Percentiles rank a stretch among this genome's conserved stretches.
phyloP scores from a whole-genome alignment of 176 grass and related monocot species.

The Poa pratensis region DNA sequence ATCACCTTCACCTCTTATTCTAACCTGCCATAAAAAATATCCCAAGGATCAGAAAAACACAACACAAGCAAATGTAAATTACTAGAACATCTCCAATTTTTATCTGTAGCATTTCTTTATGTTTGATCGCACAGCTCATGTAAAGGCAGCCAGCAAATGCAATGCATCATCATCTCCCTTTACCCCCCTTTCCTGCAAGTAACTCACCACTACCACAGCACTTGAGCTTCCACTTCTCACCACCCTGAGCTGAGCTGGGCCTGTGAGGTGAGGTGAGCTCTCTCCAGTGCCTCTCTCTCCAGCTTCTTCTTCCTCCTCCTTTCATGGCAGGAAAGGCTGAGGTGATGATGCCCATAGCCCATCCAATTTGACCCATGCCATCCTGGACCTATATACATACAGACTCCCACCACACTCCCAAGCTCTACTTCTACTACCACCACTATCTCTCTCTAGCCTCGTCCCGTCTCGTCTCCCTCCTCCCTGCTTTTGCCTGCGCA shows the following conservation, averaged over 20 bases:
- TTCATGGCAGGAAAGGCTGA: constrained; percentile 83
- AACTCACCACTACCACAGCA: constrained; percentile 19
- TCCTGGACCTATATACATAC: constrained; percentile 46
- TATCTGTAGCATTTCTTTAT: background rate
- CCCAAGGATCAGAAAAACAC: constrained; percentile 39
- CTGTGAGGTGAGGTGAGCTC: constrained; percentile 13
- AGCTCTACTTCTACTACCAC: constrained; percentile 18
- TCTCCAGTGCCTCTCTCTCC: constrained; percentile 42
- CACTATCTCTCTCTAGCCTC: background rate
- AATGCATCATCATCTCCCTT: constrained; percentile 28
- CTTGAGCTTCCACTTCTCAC: constrained; percentile 31
- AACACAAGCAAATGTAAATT: background rate
- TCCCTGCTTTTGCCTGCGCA: constrained; percentile 46
- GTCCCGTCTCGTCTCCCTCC: constrained; percentile 29
- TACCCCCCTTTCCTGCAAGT: background rate
- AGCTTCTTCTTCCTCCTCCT: constrained; percentile 28
- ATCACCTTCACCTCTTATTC: constrained; percentile 41
- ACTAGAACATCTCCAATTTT: background rate
- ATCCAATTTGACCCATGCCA: constrained; percentile 63
- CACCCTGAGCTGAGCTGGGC: background rate
- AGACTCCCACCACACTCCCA: constrained; percentile 34
- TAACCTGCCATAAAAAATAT: constrained; percentile 4
- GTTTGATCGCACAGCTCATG: background rate
- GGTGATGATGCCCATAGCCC: constrained; percentile 57
- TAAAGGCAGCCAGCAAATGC: constrained; percentile 29